Evolutionary conservation across 768 basidiomycete genomes (phyloP).

Genomic region (Tylopilus intermedius): DNA sequence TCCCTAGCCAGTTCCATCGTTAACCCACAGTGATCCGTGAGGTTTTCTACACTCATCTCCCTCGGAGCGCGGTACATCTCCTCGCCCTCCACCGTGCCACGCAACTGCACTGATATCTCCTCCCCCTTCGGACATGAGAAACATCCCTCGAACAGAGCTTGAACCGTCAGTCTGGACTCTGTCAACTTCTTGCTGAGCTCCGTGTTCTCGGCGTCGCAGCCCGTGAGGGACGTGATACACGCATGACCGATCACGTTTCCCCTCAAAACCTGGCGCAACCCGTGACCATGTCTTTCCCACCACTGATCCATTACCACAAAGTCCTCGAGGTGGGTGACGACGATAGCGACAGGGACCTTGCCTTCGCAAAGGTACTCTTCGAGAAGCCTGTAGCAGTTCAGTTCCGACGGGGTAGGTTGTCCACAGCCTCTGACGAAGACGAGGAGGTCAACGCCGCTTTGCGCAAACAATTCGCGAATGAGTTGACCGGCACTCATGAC

Average conservation of each 20-base stretch:
- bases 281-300: slow-evolving; percentile 15
- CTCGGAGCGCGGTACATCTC: neutral
- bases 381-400: slow-evolving; percentile 28
- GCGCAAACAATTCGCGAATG: slow-evolving; percentile 15
- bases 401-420: slow-evolving; percentile 20
- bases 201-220: neutral
- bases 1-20: neutral
- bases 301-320: slow-evolving; percentile 15
- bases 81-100: too few relatives aligned
- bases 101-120: too few relatives aligned
- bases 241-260: slow-evolving; percentile 13
- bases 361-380: slow-evolving; percentile 29
- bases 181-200: neutral
- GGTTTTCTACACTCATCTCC: neutral
- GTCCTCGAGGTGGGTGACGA: slow-evolving; percentile 32
- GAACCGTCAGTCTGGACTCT: slow-evolving; percentile 1
- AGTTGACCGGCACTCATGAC: slow-evolving; percentile 16
- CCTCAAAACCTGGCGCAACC: neutral
- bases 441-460: slow-evolving; percentile 29
- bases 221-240: slow-evolving; percentile 14
- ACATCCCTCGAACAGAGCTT: slow-evolving; percentile 2
- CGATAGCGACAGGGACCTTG: slow-evolving; percentile 31
- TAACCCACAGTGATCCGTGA: neutral
- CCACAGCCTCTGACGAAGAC: slow-evolving; percentile 23
- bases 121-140: neutral